Evolutionary conservation across 73 alveolate genomes (phyloP), one percentile per base, ranked within the genome.

Genomic region (Tetrahymena malaccensis): DNA sequence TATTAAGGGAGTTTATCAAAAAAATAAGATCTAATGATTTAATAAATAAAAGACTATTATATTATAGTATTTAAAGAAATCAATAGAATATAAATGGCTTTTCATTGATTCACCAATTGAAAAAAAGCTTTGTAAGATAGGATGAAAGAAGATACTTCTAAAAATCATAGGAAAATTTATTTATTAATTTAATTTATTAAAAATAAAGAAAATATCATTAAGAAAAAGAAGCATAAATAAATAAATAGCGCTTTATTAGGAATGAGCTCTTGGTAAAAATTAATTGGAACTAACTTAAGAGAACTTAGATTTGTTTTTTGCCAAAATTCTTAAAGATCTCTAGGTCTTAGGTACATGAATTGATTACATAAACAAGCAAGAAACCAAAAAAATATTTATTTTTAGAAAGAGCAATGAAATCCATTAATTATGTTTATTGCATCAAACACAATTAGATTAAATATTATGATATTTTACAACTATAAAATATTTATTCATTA

Each of bases 221-320:
- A 27, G 34, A 70, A 70, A 31, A 70, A 70, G 37, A 70, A 70
- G 37, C 22, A 70, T 27, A 31, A 27, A 70, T 70, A 70, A n/a
- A 70, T 27, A 31, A 27, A 70, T 70, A 70, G 37, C 37, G 25
- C 40, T 70, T 27, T 27, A 70, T 70, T 27, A 70, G 37, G 34
- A 27, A 70, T 70, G 89, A 70, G 89, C 89, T 97, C 98, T 94
- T 98, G 99, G 99, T 96, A 94, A 94, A 96, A 93, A 38, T 95
- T 94, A 56, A 95, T 98, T 43, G 98, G 98, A 44, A 95, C 93
- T 50, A 96, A 96, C 40, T 96, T 98, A 34, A 98, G 96, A 95
- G 99, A 98, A 94, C 95, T 98, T 7, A 94, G 99, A 96, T 97
- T 98, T 43, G 96, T 98, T 38, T 96, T 96, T 94, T 98, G 99